Evolutionary conservation across 2,329 filamentous ascomycete genomes (phyloP).

Genomic region (Colletotrichum lini): DNA sequence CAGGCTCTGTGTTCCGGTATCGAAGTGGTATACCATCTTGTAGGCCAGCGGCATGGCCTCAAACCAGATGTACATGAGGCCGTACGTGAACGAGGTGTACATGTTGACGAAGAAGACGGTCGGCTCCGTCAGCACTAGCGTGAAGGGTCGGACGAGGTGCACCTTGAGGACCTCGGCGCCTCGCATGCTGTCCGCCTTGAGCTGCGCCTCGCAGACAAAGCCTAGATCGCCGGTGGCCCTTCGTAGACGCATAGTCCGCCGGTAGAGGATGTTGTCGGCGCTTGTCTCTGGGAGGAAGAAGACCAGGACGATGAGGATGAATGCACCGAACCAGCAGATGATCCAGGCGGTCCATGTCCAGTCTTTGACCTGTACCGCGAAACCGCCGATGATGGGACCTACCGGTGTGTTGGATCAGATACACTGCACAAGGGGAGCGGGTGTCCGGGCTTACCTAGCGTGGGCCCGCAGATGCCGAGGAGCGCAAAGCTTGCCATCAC

Average conservation of each 20-base stretch:
- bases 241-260: slow-evolving; percentile 43
- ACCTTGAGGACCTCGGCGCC: slow-evolving; percentile 38
- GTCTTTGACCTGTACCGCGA: slow-evolving; percentile 33
- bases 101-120: slow-evolving; percentile 29
- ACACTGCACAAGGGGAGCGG: too few relatives aligned
- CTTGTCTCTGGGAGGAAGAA: slow-evolving; percentile 47
- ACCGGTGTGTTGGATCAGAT: background rate
- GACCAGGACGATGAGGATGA: slow-evolving; percentile 42
- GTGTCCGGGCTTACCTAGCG: slow-evolving; percentile 9
- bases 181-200: slow-evolving; percentile 38
- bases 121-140: slow-evolving; percentile 28
- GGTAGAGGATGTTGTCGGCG: slow-evolving; percentile 45
- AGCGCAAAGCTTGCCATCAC: slow-evolving; percentile 24
- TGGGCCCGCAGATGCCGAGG: slow-evolving; percentile 33
- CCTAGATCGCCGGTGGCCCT: slow-evolving; percentile 38
- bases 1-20: background rate
- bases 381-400: slow-evolving; percentile 37
- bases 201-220: slow-evolving; percentile 32
- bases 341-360: slow-evolving; percentile 47
- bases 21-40: slow-evolving; percentile 41
- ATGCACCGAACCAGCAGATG: slow-evolving; percentile 40
- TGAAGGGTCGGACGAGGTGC: slow-evolving; percentile 35
- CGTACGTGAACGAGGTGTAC: slow-evolving; percentile 32
- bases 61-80: slow-evolving; percentile 41
- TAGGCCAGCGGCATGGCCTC: slow-evolving; percentile 28